phyloP scores from a whole-genome alignment of 495 filamentous ascomycete genomes.

The Collariella sp. region DNA sequence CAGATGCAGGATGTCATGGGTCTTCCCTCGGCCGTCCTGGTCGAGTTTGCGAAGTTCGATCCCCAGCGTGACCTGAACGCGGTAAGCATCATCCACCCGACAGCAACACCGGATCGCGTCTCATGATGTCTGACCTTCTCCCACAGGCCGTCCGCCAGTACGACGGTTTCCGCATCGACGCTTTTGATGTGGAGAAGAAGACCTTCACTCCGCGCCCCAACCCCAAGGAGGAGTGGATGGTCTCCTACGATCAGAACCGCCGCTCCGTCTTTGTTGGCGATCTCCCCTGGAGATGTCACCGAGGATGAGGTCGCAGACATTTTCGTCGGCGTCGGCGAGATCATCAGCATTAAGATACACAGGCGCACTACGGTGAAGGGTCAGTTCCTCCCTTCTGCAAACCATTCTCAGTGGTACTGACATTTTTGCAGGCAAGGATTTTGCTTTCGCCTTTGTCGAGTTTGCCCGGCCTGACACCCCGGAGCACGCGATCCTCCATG shows the following conservation, averaged over 20 bases:
- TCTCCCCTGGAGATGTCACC: slow-evolving; percentile 32
- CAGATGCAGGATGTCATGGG: slow-evolving; percentile 21
- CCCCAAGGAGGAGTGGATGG: slow-evolving; percentile 28
- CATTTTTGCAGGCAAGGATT: background rate
- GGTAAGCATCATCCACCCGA: slow-evolving; percentile 24
- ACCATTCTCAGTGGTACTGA: slow-evolving; percentile 7
- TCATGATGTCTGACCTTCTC: slow-evolving; percentile 9
- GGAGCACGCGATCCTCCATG: slow-evolving; percentile 28
- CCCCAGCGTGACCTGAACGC: slow-evolving; percentile 30
- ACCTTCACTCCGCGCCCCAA: slow-evolving; percentile 11
- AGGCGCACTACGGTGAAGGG: slow-evolving; percentile 11
- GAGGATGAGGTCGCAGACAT: slow-evolving; percentile 31
- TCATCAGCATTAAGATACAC: slow-evolving; percentile 37
- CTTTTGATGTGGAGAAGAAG: slow-evolving; percentile 30
- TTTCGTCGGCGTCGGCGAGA: slow-evolving; percentile 34
- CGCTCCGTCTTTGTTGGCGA: slow-evolving; percentile 46
- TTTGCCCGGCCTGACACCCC: slow-evolving; percentile 33
- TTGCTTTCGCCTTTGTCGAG: slow-evolving; percentile 48
- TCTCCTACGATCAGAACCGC: slow-evolving; percentile 38
- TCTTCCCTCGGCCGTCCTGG: slow-evolving; percentile 41
- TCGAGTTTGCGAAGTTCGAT: slow-evolving; percentile 43
- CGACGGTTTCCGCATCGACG: slow-evolving; percentile 21
- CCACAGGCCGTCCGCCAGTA: slow-evolving; percentile 24
- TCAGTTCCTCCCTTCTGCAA: slow-evolving; percentile 16
- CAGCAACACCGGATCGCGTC: slow-evolving; percentile 1